These are phyloP conservation scores for Kodamaea fukazawae DNA, from an alignment of 805 yeast species.

Conservation along the genomic window DNA sequence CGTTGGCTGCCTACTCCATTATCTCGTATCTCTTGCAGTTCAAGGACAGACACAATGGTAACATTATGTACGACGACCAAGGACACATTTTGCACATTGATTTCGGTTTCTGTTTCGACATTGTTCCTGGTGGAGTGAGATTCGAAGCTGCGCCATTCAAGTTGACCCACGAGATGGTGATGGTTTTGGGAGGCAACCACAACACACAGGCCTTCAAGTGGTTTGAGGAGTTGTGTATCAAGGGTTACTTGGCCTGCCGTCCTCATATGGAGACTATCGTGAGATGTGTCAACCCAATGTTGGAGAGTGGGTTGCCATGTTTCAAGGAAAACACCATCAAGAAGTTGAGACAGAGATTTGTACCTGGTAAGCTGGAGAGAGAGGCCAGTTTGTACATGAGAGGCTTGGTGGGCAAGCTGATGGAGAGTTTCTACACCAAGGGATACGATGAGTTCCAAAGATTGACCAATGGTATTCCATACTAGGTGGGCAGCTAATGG, in stretches of 20 bases:
- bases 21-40: conserved; percentile 88
- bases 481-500: conserved; percentile 68
- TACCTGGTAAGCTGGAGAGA: conserved; percentile 70
- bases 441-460: conserved; percentile 98
- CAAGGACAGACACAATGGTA: conserved; percentile 98
- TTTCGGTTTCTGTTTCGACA: conserved; percentile 97
- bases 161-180: conserved; percentile 92
- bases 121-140: conserved; percentile 97
- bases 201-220: conserved; percentile 84
- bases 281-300: conserved; percentile 86
- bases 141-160: conserved; percentile 99
- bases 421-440: conserved; percentile 84
- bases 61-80: conserved; percentile 90
- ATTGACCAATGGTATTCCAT: conserved; percentile 95
- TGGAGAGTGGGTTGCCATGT: conserved; percentile 93
- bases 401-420: conserved; percentile 71
- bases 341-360: conserved; percentile 76
- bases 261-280: conserved; percentile 85
- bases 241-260: conserved; percentile 84
- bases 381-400: conserved; percentile 83
- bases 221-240: conserved; percentile 94
- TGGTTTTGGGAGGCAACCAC: conserved; percentile 89
- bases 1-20: conserved; percentile 91
- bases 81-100: conserved; percentile 96
- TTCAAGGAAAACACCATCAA: conserved; percentile 86